These are phyloP conservation scores for Nemania sp. DNA, from an alignment of 2,329 filamentous ascomycete species.

Conservation along the genomic window DNA sequence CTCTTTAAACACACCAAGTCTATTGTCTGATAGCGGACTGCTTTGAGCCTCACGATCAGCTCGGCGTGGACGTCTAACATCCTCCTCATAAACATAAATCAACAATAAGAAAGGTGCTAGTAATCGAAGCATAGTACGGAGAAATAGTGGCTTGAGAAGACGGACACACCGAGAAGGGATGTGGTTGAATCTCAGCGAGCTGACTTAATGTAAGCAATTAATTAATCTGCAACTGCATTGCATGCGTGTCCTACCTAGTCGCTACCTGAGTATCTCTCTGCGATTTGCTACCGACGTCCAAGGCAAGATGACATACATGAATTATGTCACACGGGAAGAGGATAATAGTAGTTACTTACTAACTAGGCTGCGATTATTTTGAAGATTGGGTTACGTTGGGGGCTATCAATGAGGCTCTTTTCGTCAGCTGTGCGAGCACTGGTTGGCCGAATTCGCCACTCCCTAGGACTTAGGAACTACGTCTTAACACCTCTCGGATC, in stretches of 20 bases:
- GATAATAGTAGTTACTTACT: too few relatives aligned
- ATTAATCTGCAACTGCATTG: conserved; percentile 11
- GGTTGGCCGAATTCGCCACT: neutral
- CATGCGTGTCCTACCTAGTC: too few relatives aligned
- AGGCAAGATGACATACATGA: conserved; percentile 1
- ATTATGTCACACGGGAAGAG: too few relatives aligned
- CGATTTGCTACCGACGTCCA: neutral
- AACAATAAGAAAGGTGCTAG: neutral
- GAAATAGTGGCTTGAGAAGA: neutral
- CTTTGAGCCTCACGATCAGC: neutral
- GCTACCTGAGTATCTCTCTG: neutral
- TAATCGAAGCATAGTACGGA: neutral
- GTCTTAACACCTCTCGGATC: neutral
- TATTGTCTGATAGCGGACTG: neutral
- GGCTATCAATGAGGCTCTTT: conserved; percentile 11
- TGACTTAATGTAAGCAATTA: conserved; percentile 25
- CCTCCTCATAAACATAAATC: neutral
- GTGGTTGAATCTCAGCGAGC: neutral
- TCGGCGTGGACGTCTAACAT: neutral
- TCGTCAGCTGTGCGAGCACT: neutral
- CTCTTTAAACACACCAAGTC: neutral
- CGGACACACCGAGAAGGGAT: conserved; percentile 15
- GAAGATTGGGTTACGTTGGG: too few relatives aligned
- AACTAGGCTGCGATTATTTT: too few relatives aligned
- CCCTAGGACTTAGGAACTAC: neutral